Conservation (phyloP, 164 flowering plant species). For the Saururus chinensis region DNA sequence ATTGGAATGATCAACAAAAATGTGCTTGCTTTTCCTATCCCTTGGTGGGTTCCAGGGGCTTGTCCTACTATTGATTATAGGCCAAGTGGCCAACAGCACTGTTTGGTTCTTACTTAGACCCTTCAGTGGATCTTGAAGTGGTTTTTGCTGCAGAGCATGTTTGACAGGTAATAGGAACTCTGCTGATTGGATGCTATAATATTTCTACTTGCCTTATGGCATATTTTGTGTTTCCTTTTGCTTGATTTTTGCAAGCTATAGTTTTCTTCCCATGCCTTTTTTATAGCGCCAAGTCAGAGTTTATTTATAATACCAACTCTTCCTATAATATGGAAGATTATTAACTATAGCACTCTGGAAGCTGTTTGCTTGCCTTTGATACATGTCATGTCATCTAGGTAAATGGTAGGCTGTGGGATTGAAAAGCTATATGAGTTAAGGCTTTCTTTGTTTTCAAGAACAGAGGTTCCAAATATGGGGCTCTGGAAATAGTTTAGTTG, state of each 20-base stretch:
- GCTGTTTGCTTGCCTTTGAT: too few species aligned
- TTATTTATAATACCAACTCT: too few species aligned
- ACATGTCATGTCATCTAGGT: too few species aligned
- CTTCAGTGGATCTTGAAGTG: constrained; percentile 97
- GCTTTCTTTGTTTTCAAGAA: too few species aligned
- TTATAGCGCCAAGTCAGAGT: too few species aligned
- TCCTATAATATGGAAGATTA: too few species aligned
- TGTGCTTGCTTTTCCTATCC: constrained; percentile 83
- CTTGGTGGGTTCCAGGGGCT: constrained; percentile 84
- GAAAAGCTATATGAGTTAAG: too few species aligned
- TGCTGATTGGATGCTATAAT: background rate
- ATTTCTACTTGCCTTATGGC: too few species aligned
- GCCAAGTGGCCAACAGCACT: constrained; percentile 36
- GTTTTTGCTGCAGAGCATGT: constrained; percentile 98
- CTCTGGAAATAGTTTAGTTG: background rate
- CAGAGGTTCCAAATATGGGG: background rate
- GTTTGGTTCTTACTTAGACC: constrained; percentile 67
- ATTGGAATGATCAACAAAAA: constrained; percentile 98
- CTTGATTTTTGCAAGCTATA: background rate
- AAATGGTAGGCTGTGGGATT: too few species aligned
- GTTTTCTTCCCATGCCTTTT: too few species aligned
- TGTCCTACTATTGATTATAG: constrained; percentile 64
- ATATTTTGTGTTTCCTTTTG: too few species aligned
- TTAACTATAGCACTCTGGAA: too few species aligned
- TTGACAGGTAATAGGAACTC: constrained; percentile 57